Base-by-base conservation (phyloP, 345 rosid species). In the Viola odorata region DNA sequence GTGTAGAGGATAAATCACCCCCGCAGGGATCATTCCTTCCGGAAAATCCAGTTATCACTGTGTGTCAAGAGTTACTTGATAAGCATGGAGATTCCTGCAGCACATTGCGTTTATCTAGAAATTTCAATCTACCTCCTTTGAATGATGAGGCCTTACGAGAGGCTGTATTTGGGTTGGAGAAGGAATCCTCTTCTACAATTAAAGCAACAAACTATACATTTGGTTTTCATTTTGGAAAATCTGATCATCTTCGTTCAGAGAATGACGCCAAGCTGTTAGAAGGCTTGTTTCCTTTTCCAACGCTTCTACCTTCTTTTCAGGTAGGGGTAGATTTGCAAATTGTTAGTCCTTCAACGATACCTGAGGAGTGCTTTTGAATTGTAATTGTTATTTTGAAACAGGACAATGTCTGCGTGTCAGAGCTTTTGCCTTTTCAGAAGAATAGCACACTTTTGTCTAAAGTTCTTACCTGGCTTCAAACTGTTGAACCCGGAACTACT, bases 281-380 rank as follows among this genome's bases (percentile, higher is more conserved):
- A 86, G 67, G 58, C n/a, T 70, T 88, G 76, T 91, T 95, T 76
- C 96, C 95, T 54, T 88, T 85, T 72, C 99, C 97, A 49, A 91
- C 97, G 48, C 51, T 91, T 66, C 99, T 95, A 80, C 99, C 96
- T 75, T 76, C 82, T 41, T 79, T 80, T 57, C 83, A 81, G 97
- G 99, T 88, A 81, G 59, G 58, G 13, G 51, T 62, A 32, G 47
- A 65, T 51, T 49, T 32, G 55, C 69, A 65, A 50, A 7, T 41
- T 49, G 7, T 37, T 48, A 36, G 32, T 23, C 32, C 32, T 23
- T 23, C 32, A 17, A 36, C 55, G 42, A 50, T 70, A 59, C 44
- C 40, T 61, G 15, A 44, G 11, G 64, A 62, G 45, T 40, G 15
- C 50, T 56, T 69, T 37, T 65, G 52, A 55, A 41, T 23, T 47